phyloP scores from a whole-genome alignment of 768 basidiomycete genomes.

The Tylopilus cervinicoccineus region DNA sequence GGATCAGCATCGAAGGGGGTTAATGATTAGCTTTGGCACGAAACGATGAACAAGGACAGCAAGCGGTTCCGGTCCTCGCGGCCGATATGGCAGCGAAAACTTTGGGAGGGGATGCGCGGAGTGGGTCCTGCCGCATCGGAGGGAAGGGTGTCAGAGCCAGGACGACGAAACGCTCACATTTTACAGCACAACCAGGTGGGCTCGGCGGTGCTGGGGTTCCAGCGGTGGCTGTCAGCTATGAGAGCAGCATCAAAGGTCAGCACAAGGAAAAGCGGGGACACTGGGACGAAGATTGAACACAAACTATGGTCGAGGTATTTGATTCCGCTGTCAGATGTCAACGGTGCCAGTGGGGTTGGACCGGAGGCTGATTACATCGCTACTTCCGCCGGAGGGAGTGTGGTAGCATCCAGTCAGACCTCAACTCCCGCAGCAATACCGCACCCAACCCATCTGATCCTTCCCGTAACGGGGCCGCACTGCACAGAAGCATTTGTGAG shows the following conservation, averaged over 20 bases:
- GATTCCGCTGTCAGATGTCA: constrained; percentile 30
- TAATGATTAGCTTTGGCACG: constrained; percentile 33
- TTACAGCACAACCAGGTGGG: constrained; percentile 1
- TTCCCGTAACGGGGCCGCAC: constrained; percentile 30
- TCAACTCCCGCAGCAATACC: too few species aligned
- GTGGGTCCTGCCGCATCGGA: constrained; percentile 5
- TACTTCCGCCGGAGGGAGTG: too few species aligned
- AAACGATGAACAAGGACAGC: constrained; percentile 24
- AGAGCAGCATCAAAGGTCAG: constrained; percentile 25
- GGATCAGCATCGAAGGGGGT: constrained; percentile 31
- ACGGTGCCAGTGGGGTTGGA: constrained; percentile 7
- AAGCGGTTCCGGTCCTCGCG: constrained; percentile 27
- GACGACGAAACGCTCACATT: constrained; percentile 21
- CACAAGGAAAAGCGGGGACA: too few species aligned
- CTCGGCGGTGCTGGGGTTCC: constrained; percentile 10
- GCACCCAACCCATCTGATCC: constrained; percentile 1
- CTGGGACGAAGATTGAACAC: too few species aligned
- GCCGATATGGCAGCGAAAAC: constrained; percentile 19
- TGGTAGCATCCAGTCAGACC: not conserved
- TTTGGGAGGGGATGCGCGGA: constrained; percentile 1
- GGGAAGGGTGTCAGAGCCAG: constrained; percentile 4
- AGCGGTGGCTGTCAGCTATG: constrained; percentile 16
- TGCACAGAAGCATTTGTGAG: constrained; percentile 25
- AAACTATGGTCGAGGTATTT: constrained; percentile 18
- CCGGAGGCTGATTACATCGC: constrained; percentile 19